Conservation (phyloP, 352 stramenopile species). For the Saprolegnia diclina region DNA sequence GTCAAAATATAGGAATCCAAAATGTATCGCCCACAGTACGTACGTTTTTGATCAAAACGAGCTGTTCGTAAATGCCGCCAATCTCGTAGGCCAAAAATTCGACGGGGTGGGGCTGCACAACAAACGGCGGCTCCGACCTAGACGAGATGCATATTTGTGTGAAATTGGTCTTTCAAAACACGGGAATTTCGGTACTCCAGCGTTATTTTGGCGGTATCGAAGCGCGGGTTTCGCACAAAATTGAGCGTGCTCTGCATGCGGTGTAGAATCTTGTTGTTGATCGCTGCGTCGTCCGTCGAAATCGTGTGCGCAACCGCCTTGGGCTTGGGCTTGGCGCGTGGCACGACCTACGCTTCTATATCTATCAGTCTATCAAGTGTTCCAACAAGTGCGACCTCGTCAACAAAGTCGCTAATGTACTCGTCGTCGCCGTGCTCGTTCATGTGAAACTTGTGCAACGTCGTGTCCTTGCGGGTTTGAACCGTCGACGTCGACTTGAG, state of each 20-base stretch:
- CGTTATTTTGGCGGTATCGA: slow-evolving; percentile 24
- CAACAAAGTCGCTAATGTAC: slow-evolving; percentile 24
- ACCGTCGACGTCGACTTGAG: slow-evolving; percentile 46
- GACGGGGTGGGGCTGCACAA: slow-evolving; percentile 48
- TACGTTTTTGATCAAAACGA: slow-evolving; percentile 60
- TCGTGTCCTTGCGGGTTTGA: slow-evolving; percentile 44
- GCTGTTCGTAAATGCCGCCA: slow-evolving; percentile 70
- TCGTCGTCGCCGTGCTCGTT: slow-evolving; percentile 5
- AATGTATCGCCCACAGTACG: neutral
- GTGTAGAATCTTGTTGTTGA: slow-evolving; percentile 60
- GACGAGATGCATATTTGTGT: neutral
- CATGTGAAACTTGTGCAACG: slow-evolving; percentile 29
- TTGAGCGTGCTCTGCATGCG: slow-evolving; percentile 78
- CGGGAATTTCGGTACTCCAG: slow-evolving; percentile 2
- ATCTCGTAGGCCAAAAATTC: slow-evolving; percentile 65
- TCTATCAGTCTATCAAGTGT: neutral
- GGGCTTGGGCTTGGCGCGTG: neutral
- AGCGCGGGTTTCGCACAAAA: slow-evolving; percentile 64
- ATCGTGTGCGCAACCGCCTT: slow-evolving; percentile 32
- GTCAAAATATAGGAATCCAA: neutral
- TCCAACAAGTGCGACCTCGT: too few species aligned
- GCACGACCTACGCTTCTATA: neutral
- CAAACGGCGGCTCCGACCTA: slow-evolving; percentile 35
- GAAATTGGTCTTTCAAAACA: neutral
- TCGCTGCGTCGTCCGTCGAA: slow-evolving; percentile 44